phyloP scores from a whole-genome alignment of 2,329 filamentous ascomycete species.

The Helminthosporium solani region DNA sequence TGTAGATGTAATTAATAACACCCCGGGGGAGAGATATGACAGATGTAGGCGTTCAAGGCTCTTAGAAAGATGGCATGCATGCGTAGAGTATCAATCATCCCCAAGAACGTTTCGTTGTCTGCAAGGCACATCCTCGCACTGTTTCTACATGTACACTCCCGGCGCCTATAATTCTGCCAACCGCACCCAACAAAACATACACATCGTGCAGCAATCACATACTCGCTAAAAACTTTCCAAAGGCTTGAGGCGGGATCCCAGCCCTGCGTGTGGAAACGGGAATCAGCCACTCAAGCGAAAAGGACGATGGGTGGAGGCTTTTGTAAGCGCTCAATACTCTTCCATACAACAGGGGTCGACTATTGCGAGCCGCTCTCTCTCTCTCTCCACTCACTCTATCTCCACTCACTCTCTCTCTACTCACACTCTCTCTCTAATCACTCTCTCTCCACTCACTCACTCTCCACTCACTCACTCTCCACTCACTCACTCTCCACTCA shows the following conservation, averaged over 20 bases:
- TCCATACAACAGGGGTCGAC: constrained; percentile 16
- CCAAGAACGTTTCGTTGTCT: no score
- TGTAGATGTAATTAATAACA: no score
- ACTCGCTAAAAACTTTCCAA: constrained; percentile 16
- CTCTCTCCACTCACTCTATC: not conserved
- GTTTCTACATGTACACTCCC: not conserved
- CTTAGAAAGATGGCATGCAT: no score
- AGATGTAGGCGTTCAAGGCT: no score
- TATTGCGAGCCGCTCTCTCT: not conserved
- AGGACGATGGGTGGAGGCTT: constrained; percentile 16
- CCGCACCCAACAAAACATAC: constrained; percentile 16
- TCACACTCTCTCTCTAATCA: no score
- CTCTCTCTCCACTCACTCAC: no score
- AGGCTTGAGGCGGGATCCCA: constrained; percentile 27
- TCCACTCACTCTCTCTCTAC: no score
- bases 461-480: no score
- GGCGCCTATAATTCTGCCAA: constrained; percentile 5
- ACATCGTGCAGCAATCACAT: constrained; percentile 25
- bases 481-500: no score
- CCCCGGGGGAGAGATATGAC: no score
- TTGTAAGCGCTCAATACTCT: constrained; percentile 30
- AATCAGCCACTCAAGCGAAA: constrained; percentile 16
- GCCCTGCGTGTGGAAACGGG: constrained; percentile 19
- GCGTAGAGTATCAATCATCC: no score
- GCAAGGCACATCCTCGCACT: constrained; percentile 11